Evolutionary conservation across 2,329 filamentous ascomycete genomes (phyloP), one percentile per base, ranked within the genome.

Genomic region (Colletotrichum kahawae): DNA sequence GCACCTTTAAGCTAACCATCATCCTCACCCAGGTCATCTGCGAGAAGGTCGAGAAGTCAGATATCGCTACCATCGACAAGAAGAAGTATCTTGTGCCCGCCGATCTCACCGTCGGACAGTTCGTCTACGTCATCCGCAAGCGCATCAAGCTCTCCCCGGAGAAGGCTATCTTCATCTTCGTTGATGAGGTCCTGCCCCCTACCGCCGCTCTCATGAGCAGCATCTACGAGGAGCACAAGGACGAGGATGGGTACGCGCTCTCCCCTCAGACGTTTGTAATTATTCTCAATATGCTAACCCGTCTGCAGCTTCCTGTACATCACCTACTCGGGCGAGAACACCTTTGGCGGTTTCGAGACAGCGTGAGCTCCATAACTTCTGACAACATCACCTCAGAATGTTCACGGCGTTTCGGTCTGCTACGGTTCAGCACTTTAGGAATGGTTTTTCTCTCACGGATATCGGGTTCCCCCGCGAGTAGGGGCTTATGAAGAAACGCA

Each of bases 101-200:
- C 80, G 97, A 99, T 84, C 92, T 99, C 83, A 99, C 97, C 77
- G 97, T 99, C 78, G 97, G 97, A 82, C 97, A 99, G 93, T 98
- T 99, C 85, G 97, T 99, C 88, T 99, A 99, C 87, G 97, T 99
- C 79, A 99, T 99, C 88, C 95, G 97, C 86, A 99, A 99, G 92
- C 94, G 97, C 83, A 99, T 99, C 89, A 99, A 99, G 95, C 92
- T 99, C 80, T 98, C 95, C 70, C 97, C 97, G 36, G 97, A 99
- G 90, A 99, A 99, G 92, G 97, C 97, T 84, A 99, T 99, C 89
- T 99, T 99, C 91, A 98, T 99, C 91, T 99, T 98, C 88, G 97
- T 99, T 83, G 96, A 98, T 85, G 97, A 98, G 88, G 96, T 98
- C 67, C 91, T 99, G 71, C 97, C 97, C 67, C 97, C 97, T 4